Conservation (phyloP, 1,284 basidiomycete species). For the Cerioporus squamosus region DNA sequence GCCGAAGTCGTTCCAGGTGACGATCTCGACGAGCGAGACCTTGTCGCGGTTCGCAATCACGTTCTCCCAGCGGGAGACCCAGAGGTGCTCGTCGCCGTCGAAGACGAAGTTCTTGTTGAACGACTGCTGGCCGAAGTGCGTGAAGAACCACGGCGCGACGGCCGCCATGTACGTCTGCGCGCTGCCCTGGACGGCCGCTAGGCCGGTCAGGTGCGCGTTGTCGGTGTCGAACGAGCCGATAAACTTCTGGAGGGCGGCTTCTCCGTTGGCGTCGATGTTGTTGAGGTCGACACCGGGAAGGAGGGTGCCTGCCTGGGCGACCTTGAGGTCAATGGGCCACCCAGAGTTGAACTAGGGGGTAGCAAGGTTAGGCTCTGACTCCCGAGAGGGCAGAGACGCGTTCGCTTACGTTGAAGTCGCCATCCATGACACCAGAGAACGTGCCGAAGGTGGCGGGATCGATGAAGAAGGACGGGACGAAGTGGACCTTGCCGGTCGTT, state of each 20-base stretch:
- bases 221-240: conserved; percentile 52
- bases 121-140: conserved; percentile 65
- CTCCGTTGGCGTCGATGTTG: conserved; percentile 32
- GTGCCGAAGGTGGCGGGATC: conserved; percentile 53
- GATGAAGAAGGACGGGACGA: conserved; percentile 72
- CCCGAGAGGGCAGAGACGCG: not conserved
- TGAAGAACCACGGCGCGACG: conserved; percentile 70
- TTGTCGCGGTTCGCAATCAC: conserved; percentile 63
- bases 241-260: conserved; percentile 43
- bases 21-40: conserved; percentile 51
- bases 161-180: conserved; percentile 35
- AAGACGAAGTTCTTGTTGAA: conserved; percentile 80
- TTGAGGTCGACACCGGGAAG: conserved; percentile 30
- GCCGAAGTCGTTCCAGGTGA: conserved; percentile 45
- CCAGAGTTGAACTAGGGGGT: conserved; percentile 62
- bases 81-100: conserved; percentile 68
- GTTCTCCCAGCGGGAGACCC: conserved; percentile 76
- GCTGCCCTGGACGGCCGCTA: conserved; percentile 29
- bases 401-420: conserved; percentile 58
- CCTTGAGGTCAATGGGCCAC: conserved; percentile 63
- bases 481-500: conserved; percentile 53
- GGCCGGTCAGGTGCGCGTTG: conserved; percentile 36
- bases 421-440: conserved; percentile 57
- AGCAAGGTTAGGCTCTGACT: conserved; percentile 1
- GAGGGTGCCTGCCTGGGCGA: conserved; percentile 40